Conservation (phyloP, 805 yeast genomes). For the Barnettozyma salicaria region DNA sequence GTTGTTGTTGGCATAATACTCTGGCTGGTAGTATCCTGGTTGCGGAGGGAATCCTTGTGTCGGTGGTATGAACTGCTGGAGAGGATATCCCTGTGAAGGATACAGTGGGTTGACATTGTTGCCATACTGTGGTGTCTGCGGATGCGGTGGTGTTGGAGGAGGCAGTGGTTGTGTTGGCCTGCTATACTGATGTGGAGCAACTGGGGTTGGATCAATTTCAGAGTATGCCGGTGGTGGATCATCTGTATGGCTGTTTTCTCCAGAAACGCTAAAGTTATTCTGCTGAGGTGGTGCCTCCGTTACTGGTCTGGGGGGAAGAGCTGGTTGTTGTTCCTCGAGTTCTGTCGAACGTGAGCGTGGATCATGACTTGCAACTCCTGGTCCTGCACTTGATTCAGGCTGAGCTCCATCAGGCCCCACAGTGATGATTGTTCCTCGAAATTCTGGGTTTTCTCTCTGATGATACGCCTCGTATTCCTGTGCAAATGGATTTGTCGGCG, state of each 20-base stretch:
- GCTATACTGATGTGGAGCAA: neutral
- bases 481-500: neutral
- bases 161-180: no score
- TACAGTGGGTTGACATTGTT: neutral
- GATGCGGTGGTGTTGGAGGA: neutral
- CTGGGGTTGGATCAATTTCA: slow-evolving; percentile 29
- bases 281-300: slow-evolving; percentile 2
- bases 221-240: slow-evolving; percentile 36
- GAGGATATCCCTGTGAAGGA: neutral
- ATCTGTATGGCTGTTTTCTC: neutral
- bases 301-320: slow-evolving; percentile 2
- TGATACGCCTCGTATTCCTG: slow-evolving; percentile 1
- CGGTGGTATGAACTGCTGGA: neutral
- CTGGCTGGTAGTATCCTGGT: neutral
- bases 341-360: neutral
- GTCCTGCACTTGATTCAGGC: neutral
- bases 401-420: neutral
- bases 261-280: slow-evolving; percentile 1
- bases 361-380: neutral
- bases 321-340: neutral
- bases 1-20: neutral
- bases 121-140: neutral
- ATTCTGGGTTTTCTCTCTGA: slow-evolving; percentile 1
- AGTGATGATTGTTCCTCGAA: neutral
- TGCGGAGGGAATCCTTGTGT: slow-evolving; percentile 3